A percentile compares a stretch with the other conserved stretches of the same genome.
These are phyloP conservation scores for Closterium sp. DNA, from an alignment of 139 green algal genomes.

Conservation along the genomic window DNA sequence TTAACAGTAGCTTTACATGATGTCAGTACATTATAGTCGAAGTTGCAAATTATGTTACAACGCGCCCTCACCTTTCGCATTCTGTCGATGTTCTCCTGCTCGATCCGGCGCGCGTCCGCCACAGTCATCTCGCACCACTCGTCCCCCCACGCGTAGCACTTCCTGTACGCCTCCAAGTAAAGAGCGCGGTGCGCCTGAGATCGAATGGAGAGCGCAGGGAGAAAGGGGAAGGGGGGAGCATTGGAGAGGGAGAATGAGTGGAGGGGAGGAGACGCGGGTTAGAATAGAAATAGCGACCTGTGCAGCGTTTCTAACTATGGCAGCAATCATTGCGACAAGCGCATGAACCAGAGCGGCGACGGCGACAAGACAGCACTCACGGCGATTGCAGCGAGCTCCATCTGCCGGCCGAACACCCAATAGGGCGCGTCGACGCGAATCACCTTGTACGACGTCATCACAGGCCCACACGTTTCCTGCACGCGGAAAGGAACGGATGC, in stretches of 20 bases:
- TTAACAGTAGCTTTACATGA: no score
- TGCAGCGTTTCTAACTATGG: no score
- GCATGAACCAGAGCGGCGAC: not conserved
- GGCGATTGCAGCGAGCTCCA: not conserved
- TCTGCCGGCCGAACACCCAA: constrained; percentile 24
- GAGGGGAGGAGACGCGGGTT: no score
- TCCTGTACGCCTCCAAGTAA: constrained; percentile 37
- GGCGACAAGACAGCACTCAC: not conserved
- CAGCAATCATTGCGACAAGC: not conserved
- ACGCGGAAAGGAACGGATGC: no score
- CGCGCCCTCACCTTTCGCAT: not conserved
- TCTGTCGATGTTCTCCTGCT: constrained; percentile 28
- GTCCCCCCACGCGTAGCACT: constrained; percentile 41
- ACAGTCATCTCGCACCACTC: constrained; percentile 33
- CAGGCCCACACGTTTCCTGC: constrained; percentile 26
- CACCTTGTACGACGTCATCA: constrained; percentile 50
- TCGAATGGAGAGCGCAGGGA: no score
- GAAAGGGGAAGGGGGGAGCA: no score
- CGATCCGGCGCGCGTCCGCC: constrained; percentile 24
- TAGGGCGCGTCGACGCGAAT: constrained; percentile 46
- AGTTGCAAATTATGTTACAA: no score
- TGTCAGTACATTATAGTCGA: no score
- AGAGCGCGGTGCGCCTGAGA: constrained; percentile 18
- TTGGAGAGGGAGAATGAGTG: no score
- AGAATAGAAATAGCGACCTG: no score